A percentile compares a stretch with the other conserved stretches of the same genome.
phyloP scores from a whole-genome alignment of 2,329 filamentous ascomycete genomes.

The Aspergillus hortae region DNA sequence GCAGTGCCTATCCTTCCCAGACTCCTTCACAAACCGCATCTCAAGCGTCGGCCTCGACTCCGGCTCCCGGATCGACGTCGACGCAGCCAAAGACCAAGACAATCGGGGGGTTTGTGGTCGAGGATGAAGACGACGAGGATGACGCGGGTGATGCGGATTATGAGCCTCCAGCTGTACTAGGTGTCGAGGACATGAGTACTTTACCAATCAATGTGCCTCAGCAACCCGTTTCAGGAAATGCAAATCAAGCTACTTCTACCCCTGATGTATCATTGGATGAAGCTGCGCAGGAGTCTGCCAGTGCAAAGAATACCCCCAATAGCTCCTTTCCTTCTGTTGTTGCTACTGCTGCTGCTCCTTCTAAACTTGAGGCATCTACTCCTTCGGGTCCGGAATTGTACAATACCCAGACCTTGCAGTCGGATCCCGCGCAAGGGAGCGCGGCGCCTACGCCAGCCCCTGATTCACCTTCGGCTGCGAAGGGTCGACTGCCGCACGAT shows the following conservation, averaged over 20 bases:
- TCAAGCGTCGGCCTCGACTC: constrained; percentile 29
- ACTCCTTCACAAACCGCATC: constrained; percentile 34
- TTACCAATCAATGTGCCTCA: constrained; percentile 49
- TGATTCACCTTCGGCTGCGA: constrained; percentile 43
- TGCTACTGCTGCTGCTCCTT: constrained; percentile 46
- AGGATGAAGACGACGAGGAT: constrained; percentile 60
- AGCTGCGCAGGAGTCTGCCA: constrained; percentile 49
- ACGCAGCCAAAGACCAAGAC: constrained; percentile 47
- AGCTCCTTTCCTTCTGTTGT: constrained; percentile 49
- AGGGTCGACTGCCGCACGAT: constrained; percentile 65
- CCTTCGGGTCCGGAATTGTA: constrained; percentile 36
- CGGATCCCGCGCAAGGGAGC: constrained; percentile 33
- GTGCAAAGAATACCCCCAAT: constrained; percentile 48
- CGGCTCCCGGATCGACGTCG: constrained; percentile 31
- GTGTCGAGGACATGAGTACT: constrained; percentile 48
- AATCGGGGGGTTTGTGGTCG: constrained; percentile 60
- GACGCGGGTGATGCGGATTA: constrained; percentile 47
- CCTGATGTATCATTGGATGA: constrained; percentile 61
- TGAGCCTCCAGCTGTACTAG: constrained; percentile 54
- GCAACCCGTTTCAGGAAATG: constrained; percentile 54
- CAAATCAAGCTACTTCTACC: constrained; percentile 53
- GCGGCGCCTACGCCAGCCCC: constrained; percentile 38
- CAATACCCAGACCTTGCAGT: constrained; percentile 30
- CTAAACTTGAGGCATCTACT: constrained; percentile 39
- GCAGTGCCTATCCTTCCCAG: constrained; percentile 27